Evolutionary conservation across 2,329 filamentous ascomycete species (phyloP).

Genomic region (Fusarium foetens): DNA sequence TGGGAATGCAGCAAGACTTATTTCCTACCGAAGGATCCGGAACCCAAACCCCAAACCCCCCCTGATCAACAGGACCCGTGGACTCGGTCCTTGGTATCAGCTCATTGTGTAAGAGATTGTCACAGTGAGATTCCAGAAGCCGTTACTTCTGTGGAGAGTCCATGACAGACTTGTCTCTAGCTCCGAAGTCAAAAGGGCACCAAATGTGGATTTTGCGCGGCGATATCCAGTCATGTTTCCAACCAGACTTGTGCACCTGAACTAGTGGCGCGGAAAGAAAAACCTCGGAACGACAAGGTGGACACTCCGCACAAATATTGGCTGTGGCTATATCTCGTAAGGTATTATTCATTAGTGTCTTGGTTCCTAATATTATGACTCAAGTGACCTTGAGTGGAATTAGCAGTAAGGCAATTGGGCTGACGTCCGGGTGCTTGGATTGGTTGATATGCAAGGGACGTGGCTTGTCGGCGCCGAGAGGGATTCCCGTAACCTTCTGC

Average conservation of each 20-base stretch:
- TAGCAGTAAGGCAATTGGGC: not conserved
- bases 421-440: not conserved
- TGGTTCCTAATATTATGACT: not conserved
- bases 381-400: not conserved
- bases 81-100: not conserved
- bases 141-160: not conserved
- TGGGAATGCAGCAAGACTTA: slow-evolving; percentile 30
- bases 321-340: not conserved
- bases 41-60: not conserved
- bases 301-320: not conserved
- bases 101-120: not conserved
- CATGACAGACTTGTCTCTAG: not conserved
- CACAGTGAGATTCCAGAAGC: not conserved
- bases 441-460: not conserved
- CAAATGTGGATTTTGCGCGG: not conserved
- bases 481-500: not conserved
- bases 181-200: slow-evolving; percentile 1
- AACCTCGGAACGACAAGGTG: not conserved
- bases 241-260: not conserved
- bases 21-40: slow-evolving; percentile 15
- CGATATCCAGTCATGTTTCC: not conserved
- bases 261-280: not conserved
- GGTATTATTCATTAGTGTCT: not conserved
- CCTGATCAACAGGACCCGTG: not conserved
- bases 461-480: not conserved